Evolutionary conservation across 805 yeast genomes (phyloP), one percentile per base, ranked within the genome.

Genomic region (Millerozyma miso): DNA sequence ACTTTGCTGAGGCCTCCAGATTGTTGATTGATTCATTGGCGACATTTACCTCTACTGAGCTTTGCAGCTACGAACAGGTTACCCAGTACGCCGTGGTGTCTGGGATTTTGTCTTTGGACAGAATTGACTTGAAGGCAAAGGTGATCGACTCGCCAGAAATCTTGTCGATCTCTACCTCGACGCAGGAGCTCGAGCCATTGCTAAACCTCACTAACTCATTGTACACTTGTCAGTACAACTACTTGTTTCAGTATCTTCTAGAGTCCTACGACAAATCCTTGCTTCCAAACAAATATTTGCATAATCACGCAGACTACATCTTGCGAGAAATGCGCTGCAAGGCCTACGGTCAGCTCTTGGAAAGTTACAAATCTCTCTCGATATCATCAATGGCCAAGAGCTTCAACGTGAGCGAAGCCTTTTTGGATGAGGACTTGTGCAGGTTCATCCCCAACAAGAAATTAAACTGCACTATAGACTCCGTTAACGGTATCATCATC

Each of bases 71-170:
- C 67, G 95, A 88, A 58, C 85, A 87, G 59, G 83, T 93, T 48
- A 97, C 95, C 2, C 84, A 81, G 41, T 90, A 85, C 56, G 90
- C 97, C 3, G 79, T 89, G 29, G 77, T 90, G 13, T 79, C 95
- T n/a, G 98, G 98, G 33, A 82, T 88, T 1, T 74, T 91, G 45
- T 69, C 91, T 1, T 75, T 93, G 48, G 86, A 79, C 51, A 81
- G 99, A 59, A 87, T 83, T 10, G 93, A 88, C 49, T 71, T 93
- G 54, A 93, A 91, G 65, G 71, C 73, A 33, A 87, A 87, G 59
- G 77, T 93, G 44, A 83, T 93, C 50, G 98, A 93, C 61, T 86
- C 96, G 8, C 97, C 99, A 2, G 99, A 93, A 65, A 80, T 91
- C 39, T 73, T 93, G 50, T 80, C 96, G 15, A 77, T 91, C 47